Evolutionary conservation across 2,329 filamentous ascomycete species (phyloP), one percentile per base, ranked within the genome.

Genomic region (Arthrobotrys sinensis): DNA sequence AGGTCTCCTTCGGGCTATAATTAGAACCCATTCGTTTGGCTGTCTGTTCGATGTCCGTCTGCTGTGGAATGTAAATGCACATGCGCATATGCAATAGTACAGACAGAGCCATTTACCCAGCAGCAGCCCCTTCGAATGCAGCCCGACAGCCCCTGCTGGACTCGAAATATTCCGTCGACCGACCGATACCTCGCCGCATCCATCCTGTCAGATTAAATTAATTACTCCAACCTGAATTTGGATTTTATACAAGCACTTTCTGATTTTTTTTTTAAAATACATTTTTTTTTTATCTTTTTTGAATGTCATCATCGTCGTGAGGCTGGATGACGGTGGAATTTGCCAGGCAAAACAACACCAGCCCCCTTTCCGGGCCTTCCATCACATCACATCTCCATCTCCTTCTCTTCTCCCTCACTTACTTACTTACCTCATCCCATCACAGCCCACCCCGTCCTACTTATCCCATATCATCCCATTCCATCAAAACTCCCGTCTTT

Each of bases 351-450:
- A 60, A 46, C 55, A 73, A 21, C 62, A 67, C 65, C 65, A 76
- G 65, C 72, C 72, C 72, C 72, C 72, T 65, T 76, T 70, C 64
- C 46, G n/a, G n/a, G n/a, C n/a, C n/a, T n/a, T 38, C 36, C 21
- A 24, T 32, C 28, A 32, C 32, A n/a, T n/a, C n/a, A n/a, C 67
- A 46, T 46, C 40, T 43, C 62, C 40, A 45, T 45, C 40, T 55
- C 32, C 14, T 38, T 28, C 32, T 24, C 32, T 65, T 32, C 19
- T 38, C 28, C 21, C 52, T 34, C n/a, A n/a, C n/a, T n/a, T n/a
- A n/a, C 19, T 16, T 11, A 7, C 14, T 10, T 21, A 48, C 24
- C 24, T 14, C n/a, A 14, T 32, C 12, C 14, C 19, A 40, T 60
- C 34, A 38, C 32, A 60, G 14, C 19, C 52, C 21, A 14, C 32